phyloP scores from a whole-genome alignment of 345 rosid species.

The Euphorbia pulcherrima region DNA sequence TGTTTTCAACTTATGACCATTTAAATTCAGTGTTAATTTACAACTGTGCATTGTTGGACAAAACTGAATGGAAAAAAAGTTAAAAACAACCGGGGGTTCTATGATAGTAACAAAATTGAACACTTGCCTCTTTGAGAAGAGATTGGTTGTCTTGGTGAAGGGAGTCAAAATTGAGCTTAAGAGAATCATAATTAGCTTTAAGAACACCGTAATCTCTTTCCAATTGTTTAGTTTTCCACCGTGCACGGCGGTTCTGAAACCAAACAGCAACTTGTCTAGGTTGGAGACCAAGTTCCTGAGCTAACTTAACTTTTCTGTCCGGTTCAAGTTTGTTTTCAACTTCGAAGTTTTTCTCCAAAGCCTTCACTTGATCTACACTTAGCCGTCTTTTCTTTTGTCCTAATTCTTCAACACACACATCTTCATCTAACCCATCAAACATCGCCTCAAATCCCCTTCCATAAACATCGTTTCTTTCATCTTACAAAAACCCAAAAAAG shows the following conservation, averaged over 20 bases:
- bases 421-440: slow-evolving; percentile 80
- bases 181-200: slow-evolving; percentile 53
- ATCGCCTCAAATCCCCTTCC: slow-evolving; percentile 64
- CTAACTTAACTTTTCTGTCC: slow-evolving; percentile 72
- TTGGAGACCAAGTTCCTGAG: slow-evolving; percentile 75
- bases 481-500: slow-evolving; percentile 29
- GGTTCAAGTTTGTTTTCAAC: slow-evolving; percentile 86
- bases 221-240: slow-evolving; percentile 83
- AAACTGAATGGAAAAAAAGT: too few relatives aligned
- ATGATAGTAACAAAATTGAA: too few relatives aligned
- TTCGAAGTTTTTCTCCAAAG: slow-evolving; percentile 81
- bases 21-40: too few relatives aligned
- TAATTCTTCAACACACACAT: slow-evolving; percentile 65
- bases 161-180: slow-evolving; percentile 50
- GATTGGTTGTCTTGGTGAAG: slow-evolving; percentile 76
- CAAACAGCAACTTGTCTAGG: slow-evolving; percentile 91
- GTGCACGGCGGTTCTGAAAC: slow-evolving; percentile 88
- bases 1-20: too few relatives aligned
- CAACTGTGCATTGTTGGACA: too few relatives aligned
- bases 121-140: slow-evolving; percentile 69
- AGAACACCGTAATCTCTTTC: slow-evolving; percentile 65
- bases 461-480: slow-evolving; percentile 45
- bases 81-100: too few relatives aligned
- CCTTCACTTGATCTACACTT: slow-evolving; percentile 72
- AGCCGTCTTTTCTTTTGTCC: slow-evolving; percentile 78